phyloP scores from a whole-genome alignment of 257 asterid genomes.

The Galeopsis tetrahit region DNA sequence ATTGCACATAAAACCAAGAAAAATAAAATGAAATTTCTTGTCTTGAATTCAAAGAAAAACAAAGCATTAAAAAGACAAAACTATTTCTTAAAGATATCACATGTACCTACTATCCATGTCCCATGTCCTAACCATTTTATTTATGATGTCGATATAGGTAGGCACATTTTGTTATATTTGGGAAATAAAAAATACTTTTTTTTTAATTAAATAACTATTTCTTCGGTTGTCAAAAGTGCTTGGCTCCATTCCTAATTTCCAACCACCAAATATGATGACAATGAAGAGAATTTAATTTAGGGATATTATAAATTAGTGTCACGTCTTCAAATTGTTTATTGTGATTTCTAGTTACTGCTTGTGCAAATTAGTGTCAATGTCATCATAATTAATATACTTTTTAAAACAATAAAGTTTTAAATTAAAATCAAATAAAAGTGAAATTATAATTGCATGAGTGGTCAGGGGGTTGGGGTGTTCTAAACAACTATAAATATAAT shows the following conservation, averaged over 20 bases:
- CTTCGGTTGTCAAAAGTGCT: constrained; percentile 26
- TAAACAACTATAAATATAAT: no score
- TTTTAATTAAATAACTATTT: constrained; percentile 3
- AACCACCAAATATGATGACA: constrained; percentile 28
- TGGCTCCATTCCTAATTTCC: constrained; percentile 22
- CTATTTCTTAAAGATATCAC: constrained; percentile 58
- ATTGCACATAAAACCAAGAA: constrained; percentile 14
- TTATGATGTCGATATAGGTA: constrained; percentile 28
- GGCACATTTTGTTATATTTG: constrained; percentile 25
- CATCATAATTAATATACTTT: no score
- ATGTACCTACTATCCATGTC: constrained; percentile 46
- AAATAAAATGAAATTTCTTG: background rate
- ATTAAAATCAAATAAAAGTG: background rate
- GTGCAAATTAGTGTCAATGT: background rate
- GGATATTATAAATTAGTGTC: background rate
- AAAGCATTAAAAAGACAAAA: constrained; percentile 21
- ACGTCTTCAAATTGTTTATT: no score
- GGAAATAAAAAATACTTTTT: background rate
- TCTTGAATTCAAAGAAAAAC: constrained; percentile 35
- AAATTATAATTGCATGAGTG: no score
- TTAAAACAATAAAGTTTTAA: background rate
- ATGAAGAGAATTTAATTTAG: background rate
- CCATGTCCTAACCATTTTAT: constrained; percentile 33
- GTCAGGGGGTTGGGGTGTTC: background rate
- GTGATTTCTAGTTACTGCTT: no score